Evolutionary conservation across 331 rosid species (phyloP).

Genomic region (Acacia pycnantha): DNA sequence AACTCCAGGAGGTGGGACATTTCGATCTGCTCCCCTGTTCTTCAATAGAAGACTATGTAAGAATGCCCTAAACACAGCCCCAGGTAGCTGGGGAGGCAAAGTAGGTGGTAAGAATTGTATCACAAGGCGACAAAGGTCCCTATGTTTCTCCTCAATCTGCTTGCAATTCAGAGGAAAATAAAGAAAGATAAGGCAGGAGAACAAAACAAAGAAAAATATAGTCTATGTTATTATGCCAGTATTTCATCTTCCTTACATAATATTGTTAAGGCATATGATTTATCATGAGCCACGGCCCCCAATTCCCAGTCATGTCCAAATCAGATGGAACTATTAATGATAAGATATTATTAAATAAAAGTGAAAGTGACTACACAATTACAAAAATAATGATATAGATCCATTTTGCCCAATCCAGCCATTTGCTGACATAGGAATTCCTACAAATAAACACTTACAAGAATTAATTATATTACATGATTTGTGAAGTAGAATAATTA

Average conservation of each 20-base stretch:
- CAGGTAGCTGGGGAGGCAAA: conserved; percentile 81
- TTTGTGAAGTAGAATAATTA: background rate
- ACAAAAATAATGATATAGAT: background rate
- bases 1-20: conserved; percentile 83
- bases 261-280: conserved; percentile 4
- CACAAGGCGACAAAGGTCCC: conserved; percentile 87
- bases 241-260: background rate
- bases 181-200: conserved; percentile 13
- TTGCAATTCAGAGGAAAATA: conserved; percentile 30
- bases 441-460: background rate
- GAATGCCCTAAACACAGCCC: conserved; percentile 84
- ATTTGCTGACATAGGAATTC: conserved; percentile 8
- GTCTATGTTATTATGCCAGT: background rate
- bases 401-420: conserved; percentile 12
- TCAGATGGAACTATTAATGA: conserved; percentile 10
- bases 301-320: background rate
- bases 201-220: background rate
- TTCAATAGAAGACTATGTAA: conserved; percentile 75
- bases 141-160: conserved; percentile 97
- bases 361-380: conserved; percentile 17
- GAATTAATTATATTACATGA: conserved; percentile 13
- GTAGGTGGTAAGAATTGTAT: conserved; percentile 92
- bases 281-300: background rate
- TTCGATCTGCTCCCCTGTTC: conserved; percentile 85
- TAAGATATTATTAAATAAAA: conserved; percentile 15